phyloP scores from a whole-genome alignment of 768 basidiomycete species.

The Grammothele lineata region DNA sequence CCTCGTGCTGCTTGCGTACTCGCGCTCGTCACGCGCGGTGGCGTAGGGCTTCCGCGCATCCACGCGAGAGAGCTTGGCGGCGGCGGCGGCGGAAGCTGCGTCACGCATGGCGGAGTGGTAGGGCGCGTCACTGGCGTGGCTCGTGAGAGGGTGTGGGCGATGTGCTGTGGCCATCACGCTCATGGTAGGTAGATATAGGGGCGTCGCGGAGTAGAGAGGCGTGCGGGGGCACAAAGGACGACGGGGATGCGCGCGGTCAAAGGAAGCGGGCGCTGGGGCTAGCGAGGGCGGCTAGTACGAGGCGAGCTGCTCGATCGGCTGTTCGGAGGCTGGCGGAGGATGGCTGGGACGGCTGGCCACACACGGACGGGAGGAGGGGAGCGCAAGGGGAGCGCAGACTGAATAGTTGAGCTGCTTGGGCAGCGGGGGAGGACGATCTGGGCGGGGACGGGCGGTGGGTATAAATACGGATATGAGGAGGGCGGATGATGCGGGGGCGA shows the following conservation, averaged over 20 bases:
- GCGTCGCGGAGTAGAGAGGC: too few relatives aligned
- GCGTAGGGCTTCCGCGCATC: neutral
- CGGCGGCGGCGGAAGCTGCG: too few relatives aligned
- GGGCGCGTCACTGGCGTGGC: neutral
- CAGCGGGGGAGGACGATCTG: neutral
- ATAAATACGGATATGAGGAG: neutral
- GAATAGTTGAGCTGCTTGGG: neutral
- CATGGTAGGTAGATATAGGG: slow-evolving; percentile 2
- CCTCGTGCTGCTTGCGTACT: neutral
- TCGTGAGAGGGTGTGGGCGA: neutral
- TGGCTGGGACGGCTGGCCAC: slow-evolving; percentile 9
- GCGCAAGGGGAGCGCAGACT: neutral
- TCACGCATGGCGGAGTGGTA: neutral
- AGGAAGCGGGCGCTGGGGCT: slow-evolving; percentile 1
- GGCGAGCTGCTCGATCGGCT: slow-evolving; percentile 10
- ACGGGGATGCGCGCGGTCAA: slow-evolving; percentile 6
- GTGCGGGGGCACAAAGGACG: slow-evolving; percentile 10
- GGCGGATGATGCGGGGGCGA: too few relatives aligned
- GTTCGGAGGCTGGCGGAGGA: slow-evolving; percentile 3
- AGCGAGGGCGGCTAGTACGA: neutral
- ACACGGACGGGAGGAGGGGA: slow-evolving; percentile 1
- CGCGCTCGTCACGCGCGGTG: neutral
- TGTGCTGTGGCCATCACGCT: slow-evolving; percentile 7
- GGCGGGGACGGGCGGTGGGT: neutral
- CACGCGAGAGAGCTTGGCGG: neutral